These are phyloP conservation scores for Sporothrix pseudoabietina DNA, from an alignment of 2,329 filamentous ascomycete species.

Conservation along the genomic window DNA sequence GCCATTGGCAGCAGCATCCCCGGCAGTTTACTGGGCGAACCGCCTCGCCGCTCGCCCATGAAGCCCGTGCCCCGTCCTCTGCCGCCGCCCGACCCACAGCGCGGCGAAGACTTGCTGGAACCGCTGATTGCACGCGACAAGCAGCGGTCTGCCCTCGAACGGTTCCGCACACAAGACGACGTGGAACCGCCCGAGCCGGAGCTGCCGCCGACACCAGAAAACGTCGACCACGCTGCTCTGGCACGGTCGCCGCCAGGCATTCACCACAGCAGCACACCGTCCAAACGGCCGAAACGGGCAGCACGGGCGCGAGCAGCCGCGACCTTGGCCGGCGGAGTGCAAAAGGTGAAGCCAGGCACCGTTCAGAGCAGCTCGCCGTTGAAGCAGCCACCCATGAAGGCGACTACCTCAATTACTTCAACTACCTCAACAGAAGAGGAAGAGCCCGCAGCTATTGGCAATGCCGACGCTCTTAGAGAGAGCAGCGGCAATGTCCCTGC, in stretches of 20 bases:
- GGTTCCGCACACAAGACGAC: conserved; percentile 39
- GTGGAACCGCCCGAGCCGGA: conserved; percentile 59
- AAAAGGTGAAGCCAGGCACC: background rate
- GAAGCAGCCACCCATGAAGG: conserved; percentile 46
- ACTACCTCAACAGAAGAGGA: background rate
- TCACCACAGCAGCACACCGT: conserved; percentile 56
- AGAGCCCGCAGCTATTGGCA: background rate
- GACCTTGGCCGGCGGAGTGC: conserved; percentile 30
- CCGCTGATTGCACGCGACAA: conserved; percentile 46
- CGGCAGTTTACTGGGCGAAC: conserved; percentile 42
- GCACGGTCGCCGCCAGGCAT: conserved; percentile 61
- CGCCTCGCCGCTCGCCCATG: conserved; percentile 46
- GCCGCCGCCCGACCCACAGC: conserved; percentile 49
- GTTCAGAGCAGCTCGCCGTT: conserved; percentile 52
- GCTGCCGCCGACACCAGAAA: conserved; percentile 60
- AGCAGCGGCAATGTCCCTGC: background rate
- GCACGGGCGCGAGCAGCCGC: conserved; percentile 30
- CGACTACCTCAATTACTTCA: background rate
- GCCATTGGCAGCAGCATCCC: background rate
- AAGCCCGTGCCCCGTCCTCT: conserved; percentile 52
- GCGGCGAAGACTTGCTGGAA: conserved; percentile 48
- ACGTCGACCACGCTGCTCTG: conserved; percentile 53
- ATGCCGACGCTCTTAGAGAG: background rate
- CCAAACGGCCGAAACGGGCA: conserved; percentile 49
- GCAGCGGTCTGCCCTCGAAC: conserved; percentile 44